phyloP scores from a whole-genome alignment of 2,329 filamentous ascomycete genomes.

The Juglanconis oblonga region DNA sequence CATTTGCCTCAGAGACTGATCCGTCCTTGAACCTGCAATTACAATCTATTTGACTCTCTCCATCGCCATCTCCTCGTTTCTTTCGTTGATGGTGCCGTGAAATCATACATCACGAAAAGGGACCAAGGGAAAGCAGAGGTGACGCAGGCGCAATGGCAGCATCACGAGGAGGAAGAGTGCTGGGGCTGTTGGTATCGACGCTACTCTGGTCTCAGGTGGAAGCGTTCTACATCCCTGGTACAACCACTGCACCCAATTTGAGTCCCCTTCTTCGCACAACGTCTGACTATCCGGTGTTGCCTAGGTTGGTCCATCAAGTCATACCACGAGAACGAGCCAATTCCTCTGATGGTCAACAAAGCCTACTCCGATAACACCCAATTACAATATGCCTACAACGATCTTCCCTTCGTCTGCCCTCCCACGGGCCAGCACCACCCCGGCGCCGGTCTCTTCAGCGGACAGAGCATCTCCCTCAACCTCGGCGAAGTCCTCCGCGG shows the following conservation, averaged over 20 bases:
- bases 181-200: slow-evolving; percentile 46
- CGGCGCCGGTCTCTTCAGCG: slow-evolving; percentile 68
- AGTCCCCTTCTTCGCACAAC: background rate
- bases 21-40: background rate
- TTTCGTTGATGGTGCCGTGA: background rate
- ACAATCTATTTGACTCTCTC: background rate
- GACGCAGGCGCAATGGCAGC: slow-evolving; percentile 9
- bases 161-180: slow-evolving; percentile 23
- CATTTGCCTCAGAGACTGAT: background rate
- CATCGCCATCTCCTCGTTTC: background rate
- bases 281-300: slow-evolving; percentile 6
- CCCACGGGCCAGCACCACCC: slow-evolving; percentile 65
- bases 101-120: background rate
- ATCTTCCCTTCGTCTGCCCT: slow-evolving; percentile 83
- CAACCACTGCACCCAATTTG: slow-evolving; percentile 20
- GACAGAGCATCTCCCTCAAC: slow-evolving; percentile 77
- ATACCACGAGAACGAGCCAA: slow-evolving; percentile 71
- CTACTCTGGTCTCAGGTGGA: slow-evolving; percentile 47
- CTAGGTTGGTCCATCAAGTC: slow-evolving; percentile 78
- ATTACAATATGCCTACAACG: slow-evolving; percentile 87
- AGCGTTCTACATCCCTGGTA: slow-evolving; percentile 87
- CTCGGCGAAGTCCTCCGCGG: slow-evolving; percentile 84
- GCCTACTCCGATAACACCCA: slow-evolving; percentile 87
- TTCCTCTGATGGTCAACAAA: slow-evolving; percentile 88
- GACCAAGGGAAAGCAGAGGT: background rate